Evolutionary conservation across 345 rosid genomes (phyloP).

Genomic region (Gossypium ekmanianum): DNA sequence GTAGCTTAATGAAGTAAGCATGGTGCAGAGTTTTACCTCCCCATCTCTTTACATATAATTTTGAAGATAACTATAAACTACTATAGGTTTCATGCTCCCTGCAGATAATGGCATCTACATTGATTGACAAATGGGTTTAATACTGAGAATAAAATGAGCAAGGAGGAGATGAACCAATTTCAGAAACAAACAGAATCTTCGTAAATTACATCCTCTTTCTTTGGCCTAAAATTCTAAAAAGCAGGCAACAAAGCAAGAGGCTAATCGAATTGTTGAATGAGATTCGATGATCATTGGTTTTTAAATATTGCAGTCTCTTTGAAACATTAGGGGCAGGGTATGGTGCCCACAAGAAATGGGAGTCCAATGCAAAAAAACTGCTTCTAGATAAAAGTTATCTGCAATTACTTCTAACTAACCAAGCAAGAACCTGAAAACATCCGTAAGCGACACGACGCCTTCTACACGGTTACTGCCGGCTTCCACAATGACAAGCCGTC

Average conservation of each 20-base stretch:
- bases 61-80: constrained; percentile 19
- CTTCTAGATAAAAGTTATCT: constrained; percentile 12
- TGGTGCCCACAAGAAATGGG: constrained; percentile 21
- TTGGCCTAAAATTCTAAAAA: constrained; percentile 38
- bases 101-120: constrained; percentile 24
- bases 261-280: constrained; percentile 25
- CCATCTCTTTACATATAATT: constrained; percentile 12
- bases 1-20: constrained; percentile 18
- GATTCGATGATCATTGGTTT: constrained; percentile 14
- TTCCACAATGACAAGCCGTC: constrained; percentile 69
- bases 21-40: constrained; percentile 10
- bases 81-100: constrained; percentile 28
- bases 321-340: constrained; percentile 11
- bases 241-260: constrained; percentile 34
- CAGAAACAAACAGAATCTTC: constrained; percentile 13
- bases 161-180: constrained; percentile 27
- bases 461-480: constrained; percentile 80
- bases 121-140: background rate
- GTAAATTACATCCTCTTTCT: constrained; percentile 35
- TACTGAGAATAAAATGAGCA: background rate
- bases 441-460: constrained; percentile 63
- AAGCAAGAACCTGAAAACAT: constrained; percentile 58
- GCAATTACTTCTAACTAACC: constrained; percentile 30
- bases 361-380: constrained; percentile 12
- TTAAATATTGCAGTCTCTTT: constrained; percentile 6